Evolutionary conservation across 306 rosid species (phyloP).

Genomic region (Vigna reflexopilosa): DNA sequence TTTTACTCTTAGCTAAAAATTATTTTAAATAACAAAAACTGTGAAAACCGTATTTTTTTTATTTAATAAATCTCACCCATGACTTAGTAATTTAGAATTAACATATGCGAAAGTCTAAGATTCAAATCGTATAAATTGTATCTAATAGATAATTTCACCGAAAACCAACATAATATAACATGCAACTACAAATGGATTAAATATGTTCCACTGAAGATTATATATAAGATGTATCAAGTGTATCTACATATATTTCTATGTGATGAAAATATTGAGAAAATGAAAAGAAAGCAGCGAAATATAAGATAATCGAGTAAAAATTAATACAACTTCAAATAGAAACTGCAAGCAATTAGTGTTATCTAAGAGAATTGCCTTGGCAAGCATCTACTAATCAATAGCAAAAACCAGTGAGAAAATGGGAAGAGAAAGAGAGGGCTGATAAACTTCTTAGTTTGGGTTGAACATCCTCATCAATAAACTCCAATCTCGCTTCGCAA

Average conservation of each 20-base stretch:
- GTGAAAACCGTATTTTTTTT: too few species aligned
- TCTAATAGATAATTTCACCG: background rate
- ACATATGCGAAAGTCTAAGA: background rate
- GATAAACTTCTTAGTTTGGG: slow-evolving; percentile 14
- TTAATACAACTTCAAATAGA: background rate
- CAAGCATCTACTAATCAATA: background rate
- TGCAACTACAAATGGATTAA: too few species aligned
- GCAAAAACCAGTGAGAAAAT: background rate
- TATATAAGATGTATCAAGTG: too few species aligned
- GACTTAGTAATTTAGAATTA: too few species aligned
- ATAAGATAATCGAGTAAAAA: background rate
- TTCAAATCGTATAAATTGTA: background rate
- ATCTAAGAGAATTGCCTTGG: background rate
- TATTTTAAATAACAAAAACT: background rate
- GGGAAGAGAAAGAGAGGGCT: background rate
- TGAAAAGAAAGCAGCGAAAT: too few species aligned
- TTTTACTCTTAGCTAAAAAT: background rate
- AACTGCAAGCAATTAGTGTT: background rate
- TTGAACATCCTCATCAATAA: slow-evolving; percentile 20
- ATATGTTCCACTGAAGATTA: background rate
- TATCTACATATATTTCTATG: too few species aligned
- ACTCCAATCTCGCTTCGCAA: slow-evolving; percentile 35
- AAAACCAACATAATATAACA: background rate
- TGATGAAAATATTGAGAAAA: too few species aligned
- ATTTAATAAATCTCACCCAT: too few species aligned